Percentiles rank a stretch among this genome's conserved stretches.
These are phyloP conservation scores for Eucalyptus albens DNA, from an alignment of 345 rosid genomes.

Conservation along the genomic window DNA sequence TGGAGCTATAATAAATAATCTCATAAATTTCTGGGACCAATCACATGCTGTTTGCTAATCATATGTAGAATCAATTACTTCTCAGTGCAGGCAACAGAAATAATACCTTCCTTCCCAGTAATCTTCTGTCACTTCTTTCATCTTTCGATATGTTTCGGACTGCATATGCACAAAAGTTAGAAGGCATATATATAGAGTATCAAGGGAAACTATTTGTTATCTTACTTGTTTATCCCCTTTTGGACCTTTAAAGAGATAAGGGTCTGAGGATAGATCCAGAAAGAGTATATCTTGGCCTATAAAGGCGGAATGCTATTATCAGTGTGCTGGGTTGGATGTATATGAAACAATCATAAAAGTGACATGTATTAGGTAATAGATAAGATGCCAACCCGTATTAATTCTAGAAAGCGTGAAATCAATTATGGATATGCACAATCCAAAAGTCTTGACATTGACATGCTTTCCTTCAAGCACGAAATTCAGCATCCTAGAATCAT, in stretches of 20 bases:
- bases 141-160: slow-evolving; percentile 87
- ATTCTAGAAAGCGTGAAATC: slow-evolving; percentile 95
- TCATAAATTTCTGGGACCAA: background rate
- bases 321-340: background rate
- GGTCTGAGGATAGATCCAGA: slow-evolving; percentile 81
- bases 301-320: background rate
- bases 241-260: slow-evolving; percentile 78
- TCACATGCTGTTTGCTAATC: background rate
- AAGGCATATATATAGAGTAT: background rate
- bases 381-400: slow-evolving; percentile 47
- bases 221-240: slow-evolving; percentile 89
- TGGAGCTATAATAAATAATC: background rate
- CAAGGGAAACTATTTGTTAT: background rate
- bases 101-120: slow-evolving; percentile 86
- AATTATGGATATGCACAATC: slow-evolving; percentile 57
- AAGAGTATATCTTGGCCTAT: slow-evolving; percentile 80
- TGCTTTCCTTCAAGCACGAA: slow-evolving; percentile 59
- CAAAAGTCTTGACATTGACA: slow-evolving; percentile 35
- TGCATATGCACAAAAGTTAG: slow-evolving; percentile 17
- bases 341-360: background rate
- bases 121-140: slow-evolving; percentile 69
- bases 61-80: background rate
- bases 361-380: background rate
- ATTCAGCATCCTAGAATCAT: slow-evolving; percentile 27
- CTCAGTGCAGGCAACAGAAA: background rate